Percentiles rank a stretch among this genome's conserved stretches.
Conservation (phyloP, 2,329 filamentous ascomycete species). For the Fusarium graminum region DNA sequence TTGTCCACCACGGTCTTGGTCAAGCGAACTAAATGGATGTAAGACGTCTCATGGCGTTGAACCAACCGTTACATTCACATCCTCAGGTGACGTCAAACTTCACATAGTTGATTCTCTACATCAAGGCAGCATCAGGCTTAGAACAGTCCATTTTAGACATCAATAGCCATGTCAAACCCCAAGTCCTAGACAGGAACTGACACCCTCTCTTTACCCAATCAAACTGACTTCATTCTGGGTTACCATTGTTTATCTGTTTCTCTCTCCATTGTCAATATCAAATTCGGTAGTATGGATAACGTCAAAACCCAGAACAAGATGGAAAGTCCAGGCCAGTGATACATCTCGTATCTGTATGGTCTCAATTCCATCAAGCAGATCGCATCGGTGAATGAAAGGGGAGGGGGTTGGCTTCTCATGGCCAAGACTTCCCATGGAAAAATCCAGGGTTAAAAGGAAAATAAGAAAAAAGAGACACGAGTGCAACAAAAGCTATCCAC, state of each 20-base stretch:
- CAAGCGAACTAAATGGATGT: background rate
- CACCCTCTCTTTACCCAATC: slow-evolving; percentile 20
- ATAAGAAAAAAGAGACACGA: slow-evolving; percentile 29
- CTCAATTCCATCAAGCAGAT: slow-evolving; percentile 44
- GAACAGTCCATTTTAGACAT: background rate
- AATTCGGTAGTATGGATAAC: slow-evolving; percentile 27
- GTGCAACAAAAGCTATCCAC: slow-evolving; percentile 46
- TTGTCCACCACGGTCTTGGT: background rate
- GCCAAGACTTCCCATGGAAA: slow-evolving; percentile 42
- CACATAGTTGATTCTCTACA: background rate
- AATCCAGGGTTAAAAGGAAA: slow-evolving; percentile 29
- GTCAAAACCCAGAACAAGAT: slow-evolving; percentile 28
- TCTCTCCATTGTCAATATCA: slow-evolving; percentile 24
- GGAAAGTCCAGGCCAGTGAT: slow-evolving; percentile 32
- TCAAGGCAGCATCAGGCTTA: background rate
- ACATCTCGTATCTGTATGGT: slow-evolving; percentile 46
- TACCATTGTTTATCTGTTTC: slow-evolving; percentile 31
- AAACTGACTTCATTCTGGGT: slow-evolving; percentile 39
- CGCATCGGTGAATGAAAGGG: slow-evolving; percentile 28
- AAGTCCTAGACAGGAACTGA: slow-evolving; percentile 1
- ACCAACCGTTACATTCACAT: background rate
- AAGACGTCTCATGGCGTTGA: background rate
- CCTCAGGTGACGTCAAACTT: background rate
- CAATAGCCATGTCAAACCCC: background rate
- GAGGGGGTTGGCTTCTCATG: slow-evolving; percentile 42